Percentiles rank a stretch among this genome's conserved stretches.
phyloP scores from a whole-genome alignment of 768 basidiomycete genomes.

The Russula ochroleuca region DNA sequence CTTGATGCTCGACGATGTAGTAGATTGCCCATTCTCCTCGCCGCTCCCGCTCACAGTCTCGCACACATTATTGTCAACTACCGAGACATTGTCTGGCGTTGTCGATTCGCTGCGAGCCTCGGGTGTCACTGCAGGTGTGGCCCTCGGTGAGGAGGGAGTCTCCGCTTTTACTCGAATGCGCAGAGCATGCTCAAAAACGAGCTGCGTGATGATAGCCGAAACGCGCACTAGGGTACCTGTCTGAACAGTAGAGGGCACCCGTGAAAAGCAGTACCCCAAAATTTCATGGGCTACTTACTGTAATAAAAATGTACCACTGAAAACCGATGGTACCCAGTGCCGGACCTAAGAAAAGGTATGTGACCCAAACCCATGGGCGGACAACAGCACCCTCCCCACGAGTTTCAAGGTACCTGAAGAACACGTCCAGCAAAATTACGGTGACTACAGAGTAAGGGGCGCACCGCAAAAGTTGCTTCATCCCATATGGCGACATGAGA shows the following conservation, averaged over 20 bases:
- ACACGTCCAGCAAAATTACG: neutral
- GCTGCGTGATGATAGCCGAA: conserved; percentile 48
- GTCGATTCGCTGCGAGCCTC: conserved; percentile 26
- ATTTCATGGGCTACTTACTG: conserved; percentile 27
- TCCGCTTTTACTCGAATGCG: conserved; percentile 50
- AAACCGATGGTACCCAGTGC: conserved; percentile 40
- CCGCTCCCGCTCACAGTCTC: conserved; percentile 18
- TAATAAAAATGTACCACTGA: conserved; percentile 50
- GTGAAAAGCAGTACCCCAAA: neutral
- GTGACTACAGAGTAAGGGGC: neutral
- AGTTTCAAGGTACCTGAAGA: conserved; percentile 53
- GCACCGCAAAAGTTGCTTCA: conserved; percentile 35
- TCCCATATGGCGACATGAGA: conserved; percentile 34
- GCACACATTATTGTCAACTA: conserved; percentile 10
- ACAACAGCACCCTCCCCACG: conserved; percentile 45
- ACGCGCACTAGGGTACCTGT: conserved; percentile 40
- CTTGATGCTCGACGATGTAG: conserved; percentile 23
- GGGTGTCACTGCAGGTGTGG: conserved; percentile 23
- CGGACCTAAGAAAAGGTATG: conserved; percentile 48
- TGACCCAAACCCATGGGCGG: conserved; percentile 69
- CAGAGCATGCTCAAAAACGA: conserved; percentile 54
- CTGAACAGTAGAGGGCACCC: conserved; percentile 9
- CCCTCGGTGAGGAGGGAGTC: conserved; percentile 28
- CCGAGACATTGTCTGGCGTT: conserved; percentile 31
- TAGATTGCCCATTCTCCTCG: conserved; percentile 24